Base-by-base conservation (phyloP, 139 green algal genomes). In the Zygnema circumcarinatum region DNA sequence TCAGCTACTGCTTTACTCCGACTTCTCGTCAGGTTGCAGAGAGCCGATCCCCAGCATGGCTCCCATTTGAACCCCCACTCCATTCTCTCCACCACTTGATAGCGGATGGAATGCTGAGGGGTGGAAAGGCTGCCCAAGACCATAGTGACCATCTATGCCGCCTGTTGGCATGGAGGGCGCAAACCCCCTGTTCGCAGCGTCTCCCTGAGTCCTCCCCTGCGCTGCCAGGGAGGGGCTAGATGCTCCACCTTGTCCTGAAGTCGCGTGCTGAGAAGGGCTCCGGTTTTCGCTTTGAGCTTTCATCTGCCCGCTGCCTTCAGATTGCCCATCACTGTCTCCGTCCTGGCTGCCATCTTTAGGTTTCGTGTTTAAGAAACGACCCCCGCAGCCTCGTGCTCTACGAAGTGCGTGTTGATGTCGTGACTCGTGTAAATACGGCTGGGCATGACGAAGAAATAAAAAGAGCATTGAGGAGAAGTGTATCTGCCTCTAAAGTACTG, bases 361-460 rank as follows among this genome's bases (percentile, higher is more conserved):
- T 72, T 93, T 92, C n/a, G 87, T 94, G 81, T 84, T 91, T 22
- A 96, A 72, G 74, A 96, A 96, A 3, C 94, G 87, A 32, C 94
- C 94, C 7, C 94, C 94, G 1, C 89, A 76, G 1, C 94, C 94
- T 2, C 94, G 88, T 22, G 92, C 53, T 21, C 94, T 79, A 76
- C 92, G 87, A 41, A 87, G 86, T 38, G 94, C 94, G 83, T 96
- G 94, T 33, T 94, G 91, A 74, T 96, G 94, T 16, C 94, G 90
- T 31, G 92, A 95, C 85, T 96, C 89, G 87, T 96, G 94, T 54
- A 96, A 79, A 79, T 95, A 96, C 1, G 92, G 93, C 91, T 95
- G 86, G 54, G 7, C 78, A 29, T 72, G 54, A 33, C 25, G 25
- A 25, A 72, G 54, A 29, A 33, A 33, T 33, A 29, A 25, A 72